phyloP scores from a whole-genome alignment of 2,329 filamentous ascomycete genomes.

The Neonectria magnoliae region DNA sequence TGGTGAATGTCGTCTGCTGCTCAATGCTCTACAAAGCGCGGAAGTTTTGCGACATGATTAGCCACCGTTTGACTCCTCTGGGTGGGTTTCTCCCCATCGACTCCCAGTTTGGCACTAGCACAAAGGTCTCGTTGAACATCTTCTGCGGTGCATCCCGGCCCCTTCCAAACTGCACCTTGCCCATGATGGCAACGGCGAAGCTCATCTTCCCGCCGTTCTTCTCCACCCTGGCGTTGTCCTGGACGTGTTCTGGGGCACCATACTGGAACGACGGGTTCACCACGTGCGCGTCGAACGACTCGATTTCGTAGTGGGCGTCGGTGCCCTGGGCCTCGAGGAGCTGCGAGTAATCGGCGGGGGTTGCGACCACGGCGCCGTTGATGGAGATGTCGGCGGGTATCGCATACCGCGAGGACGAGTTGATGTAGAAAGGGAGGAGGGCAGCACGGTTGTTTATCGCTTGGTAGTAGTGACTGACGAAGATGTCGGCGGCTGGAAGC shows the following conservation, averaged over 20 bases:
- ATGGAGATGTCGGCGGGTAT: slow-evolving; percentile 77
- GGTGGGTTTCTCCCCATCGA: slow-evolving; percentile 62
- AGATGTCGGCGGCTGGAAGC: slow-evolving; percentile 71
- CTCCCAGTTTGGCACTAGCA: slow-evolving; percentile 82
- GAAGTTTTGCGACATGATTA: slow-evolving; percentile 79
- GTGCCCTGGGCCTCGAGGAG: slow-evolving; percentile 73
- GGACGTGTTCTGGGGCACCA: slow-evolving; percentile 61
- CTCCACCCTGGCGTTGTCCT: slow-evolving; percentile 55
- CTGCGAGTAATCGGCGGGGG: slow-evolving; percentile 72
- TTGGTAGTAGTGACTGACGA: slow-evolving; percentile 79
- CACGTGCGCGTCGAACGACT: slow-evolving; percentile 80
- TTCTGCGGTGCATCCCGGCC: slow-evolving; percentile 70
- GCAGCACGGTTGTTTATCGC: slow-evolving; percentile 72
- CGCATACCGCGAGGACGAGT: slow-evolving; percentile 62
- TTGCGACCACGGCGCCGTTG: slow-evolving; percentile 76
- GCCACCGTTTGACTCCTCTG: slow-evolving; percentile 66
- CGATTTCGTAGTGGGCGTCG: slow-evolving; percentile 74
- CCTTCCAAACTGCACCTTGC: slow-evolving; percentile 75
- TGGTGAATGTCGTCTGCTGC: slow-evolving; percentile 13
- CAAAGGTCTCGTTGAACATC: slow-evolving; percentile 82
- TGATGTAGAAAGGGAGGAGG: slow-evolving; percentile 77
- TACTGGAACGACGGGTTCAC: slow-evolving; percentile 74
- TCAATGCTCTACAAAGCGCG: slow-evolving; percentile 57
- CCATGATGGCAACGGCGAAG: slow-evolving; percentile 78
- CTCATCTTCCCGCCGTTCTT: slow-evolving; percentile 69